Conservation (phyloP, 2,329 filamentous ascomycete genomes). For the Calonectria honghensis region DNA sequence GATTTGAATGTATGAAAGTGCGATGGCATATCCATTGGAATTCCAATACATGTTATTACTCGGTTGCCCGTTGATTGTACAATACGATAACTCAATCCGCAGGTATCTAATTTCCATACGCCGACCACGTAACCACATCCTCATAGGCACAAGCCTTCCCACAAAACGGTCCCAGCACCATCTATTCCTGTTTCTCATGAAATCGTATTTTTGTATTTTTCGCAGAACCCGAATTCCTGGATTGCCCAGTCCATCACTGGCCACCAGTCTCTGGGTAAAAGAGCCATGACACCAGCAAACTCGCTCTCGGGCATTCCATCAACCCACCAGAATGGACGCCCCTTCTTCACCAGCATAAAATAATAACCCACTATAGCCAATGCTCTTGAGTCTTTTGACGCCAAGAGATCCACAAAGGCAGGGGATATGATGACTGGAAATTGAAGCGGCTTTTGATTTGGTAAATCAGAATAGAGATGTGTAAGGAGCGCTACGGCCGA, state of each 20-base stretch:
- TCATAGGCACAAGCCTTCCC: background rate
- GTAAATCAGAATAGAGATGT: background rate
- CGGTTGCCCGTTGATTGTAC: background rate
- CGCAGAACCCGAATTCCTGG: background rate
- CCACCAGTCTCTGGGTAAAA: conserved; percentile 15
- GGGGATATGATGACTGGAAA: background rate
- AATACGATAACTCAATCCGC: background rate
- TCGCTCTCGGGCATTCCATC: conserved; percentile 25
- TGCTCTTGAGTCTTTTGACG: conserved; percentile 11
- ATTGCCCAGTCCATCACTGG: conserved; percentile 24
- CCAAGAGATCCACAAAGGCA: conserved; percentile 7
- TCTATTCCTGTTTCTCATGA: background rate
- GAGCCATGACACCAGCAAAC: conserved; percentile 21
- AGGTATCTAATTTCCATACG: background rate
- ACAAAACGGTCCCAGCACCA: background rate
- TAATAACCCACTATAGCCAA: conserved; percentile 30
- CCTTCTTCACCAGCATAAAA: conserved; percentile 29
- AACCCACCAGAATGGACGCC: conserved; percentile 18
- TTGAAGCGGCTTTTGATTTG: background rate
- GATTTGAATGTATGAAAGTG: background rate
- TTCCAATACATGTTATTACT: background rate
- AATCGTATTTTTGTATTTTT: background rate
- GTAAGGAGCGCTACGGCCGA: conserved; percentile 1
- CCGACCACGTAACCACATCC: background rate
- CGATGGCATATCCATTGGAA: background rate